phyloP scores from a whole-genome alignment of 768 basidiomycete species.

The Pleurotus cornucopiae region DNA sequence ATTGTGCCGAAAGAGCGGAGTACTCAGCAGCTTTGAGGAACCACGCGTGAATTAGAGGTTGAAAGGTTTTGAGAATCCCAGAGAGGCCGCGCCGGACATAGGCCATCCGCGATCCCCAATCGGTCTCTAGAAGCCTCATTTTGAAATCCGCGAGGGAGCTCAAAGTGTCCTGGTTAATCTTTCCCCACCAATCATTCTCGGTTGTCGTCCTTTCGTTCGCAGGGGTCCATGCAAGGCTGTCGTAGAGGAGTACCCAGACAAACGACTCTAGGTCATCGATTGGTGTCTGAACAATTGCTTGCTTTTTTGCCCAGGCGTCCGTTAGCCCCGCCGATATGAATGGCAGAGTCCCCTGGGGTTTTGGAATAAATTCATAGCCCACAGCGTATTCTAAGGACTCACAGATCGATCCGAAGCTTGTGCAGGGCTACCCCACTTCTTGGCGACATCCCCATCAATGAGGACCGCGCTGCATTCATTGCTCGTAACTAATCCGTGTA shows the following conservation, averaged over 20 bases:
- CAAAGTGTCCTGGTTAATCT: background rate
- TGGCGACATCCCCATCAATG: slow-evolving; percentile 7
- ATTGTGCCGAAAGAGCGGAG: background rate
- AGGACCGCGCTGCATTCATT: slow-evolving; percentile 4
- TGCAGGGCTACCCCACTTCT: background rate
- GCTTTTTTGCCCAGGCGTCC: background rate
- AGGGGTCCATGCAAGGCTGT: background rate
- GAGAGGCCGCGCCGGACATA: background rate
- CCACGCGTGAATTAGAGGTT: background rate
- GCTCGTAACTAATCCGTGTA: background rate
- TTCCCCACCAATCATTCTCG: background rate
- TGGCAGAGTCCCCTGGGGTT: slow-evolving; percentile 5
- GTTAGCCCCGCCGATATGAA: slow-evolving; percentile 3
- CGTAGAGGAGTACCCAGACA: slow-evolving; percentile 8
- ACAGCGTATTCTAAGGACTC: background rate
- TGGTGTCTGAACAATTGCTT: background rate
- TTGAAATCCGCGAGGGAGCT: background rate
- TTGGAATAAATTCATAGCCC: background rate
- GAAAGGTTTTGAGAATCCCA: background rate
- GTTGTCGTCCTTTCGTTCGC: background rate
- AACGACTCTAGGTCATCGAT: slow-evolving; percentile 9
- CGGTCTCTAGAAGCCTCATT: background rate
- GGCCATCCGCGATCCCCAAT: background rate
- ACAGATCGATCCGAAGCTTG: background rate
- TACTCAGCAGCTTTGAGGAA: background rate